Evolutionary conservation across 73 alveolate genomes (phyloP), one percentile per base, ranked within the genome.

Genomic region (Diophrys appendiculata): DNA sequence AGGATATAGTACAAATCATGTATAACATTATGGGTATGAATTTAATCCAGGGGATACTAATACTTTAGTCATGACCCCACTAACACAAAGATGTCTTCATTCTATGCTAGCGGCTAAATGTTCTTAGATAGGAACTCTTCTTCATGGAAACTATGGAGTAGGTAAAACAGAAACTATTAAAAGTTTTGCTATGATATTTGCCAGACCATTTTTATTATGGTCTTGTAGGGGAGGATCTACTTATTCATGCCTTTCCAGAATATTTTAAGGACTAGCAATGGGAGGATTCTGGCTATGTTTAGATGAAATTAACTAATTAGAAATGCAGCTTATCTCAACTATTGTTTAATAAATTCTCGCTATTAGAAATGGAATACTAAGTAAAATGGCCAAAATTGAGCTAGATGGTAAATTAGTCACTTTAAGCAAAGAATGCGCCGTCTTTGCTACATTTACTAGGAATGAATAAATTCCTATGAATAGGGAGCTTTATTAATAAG

Each of bases 101-200:
- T 84, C 81, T 72, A 73, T 91, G 85, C 81, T 91, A 86, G 75
- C 88, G 3, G 86, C 95, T 22, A 83, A 82, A 34, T 75, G 84
- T 67, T 74, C 73, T 33, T 68, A 52, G 26, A 73, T 90, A 33
- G 97, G 97, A 11, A 93, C 94, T 0, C 31, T 88, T 0, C 78
- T 91, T 30, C 86, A 82, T 80, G 97, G 97, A n/a, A 83, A 86
- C 1, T 85, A 88, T 54, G 94, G 97, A 65, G 89, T 90, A 33
- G 97, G 97, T 5, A 91, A 91, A 91, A 91, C 97, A 22, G 97
- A 91, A 69, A 91, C 97, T 69, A 83, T 91, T 29, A 88, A 91
- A 83, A 85, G 80, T 74, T 83, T 91, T 73, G 86, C 95, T 65
- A 78, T 88, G 67, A 88, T 86, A 13, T 28, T 91, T 76, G 97